Evolutionary conservation across 2,329 filamentous ascomycete genomes (phyloP), one percentile per base, ranked within the genome.

Genomic region (Trematosphaeria pertusa): DNA sequence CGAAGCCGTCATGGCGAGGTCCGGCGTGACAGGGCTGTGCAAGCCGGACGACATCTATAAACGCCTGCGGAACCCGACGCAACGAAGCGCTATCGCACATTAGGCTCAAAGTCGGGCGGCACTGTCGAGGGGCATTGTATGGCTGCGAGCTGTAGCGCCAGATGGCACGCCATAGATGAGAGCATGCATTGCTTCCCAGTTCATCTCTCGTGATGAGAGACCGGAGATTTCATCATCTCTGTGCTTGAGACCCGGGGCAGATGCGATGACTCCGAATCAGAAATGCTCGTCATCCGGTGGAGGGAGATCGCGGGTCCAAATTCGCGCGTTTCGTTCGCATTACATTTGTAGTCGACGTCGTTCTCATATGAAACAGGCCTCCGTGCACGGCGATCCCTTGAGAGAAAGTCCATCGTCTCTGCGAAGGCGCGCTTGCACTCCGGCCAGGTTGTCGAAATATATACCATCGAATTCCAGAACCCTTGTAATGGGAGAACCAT

Each of bases 381-480:
- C 4, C 30, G 14, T 4, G 24, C 40, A 7, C 28, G 19, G 15
- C n/a, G n/a, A n/a, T n/a, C n/a, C n/a, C 14, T 42, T 7, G 37
- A 31, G 7, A 37, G 3, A 12, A 19, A 10, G n/a, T 38, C 37
- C 30, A 56, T 24, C 2, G 48, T 19, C 19, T 49, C 44, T 11
- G 36, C 37, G 8, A 50, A 50, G 4, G 61, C 62, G 12, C 58
- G 56, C 22, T 54, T 62, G 30, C 59, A 66, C 31, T 69, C 67
- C 0, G 50, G 30, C 51, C 63, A 65, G 0, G 64, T 64, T 0
- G 65, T 67, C 14, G 59, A 65, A 4, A 84, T 73, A 70, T 94
- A 95, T 56, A 95, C 90, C 47, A 88, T 70, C 14, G 86, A 83
- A 67, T 95, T 95, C 89, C 89, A 94, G 61, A 92, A 88, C 0